These are phyloP conservation scores for Aquilaria agallochum DNA, from an alignment of 441 rosid species.

Conservation along the genomic window DNA sequence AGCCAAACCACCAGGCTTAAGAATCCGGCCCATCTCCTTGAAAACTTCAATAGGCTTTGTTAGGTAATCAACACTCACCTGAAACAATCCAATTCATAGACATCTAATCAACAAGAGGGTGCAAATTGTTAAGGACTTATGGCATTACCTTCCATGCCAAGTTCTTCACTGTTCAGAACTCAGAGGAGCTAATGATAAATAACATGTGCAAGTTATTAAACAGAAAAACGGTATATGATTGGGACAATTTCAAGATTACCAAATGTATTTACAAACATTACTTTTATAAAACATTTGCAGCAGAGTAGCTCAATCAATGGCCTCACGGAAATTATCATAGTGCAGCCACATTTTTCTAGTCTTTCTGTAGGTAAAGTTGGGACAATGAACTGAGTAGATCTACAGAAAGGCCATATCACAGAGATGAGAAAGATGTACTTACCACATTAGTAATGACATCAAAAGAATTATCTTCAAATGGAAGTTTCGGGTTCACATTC, in stretches of 20 bases:
- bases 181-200: neutral
- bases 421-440: conserved; percentile 20
- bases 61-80: conserved; percentile 94
- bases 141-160: no score
- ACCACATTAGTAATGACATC: conserved; percentile 93
- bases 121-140: no score
- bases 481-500: conserved; percentile 72
- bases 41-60: conserved; percentile 78
- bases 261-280: no score
- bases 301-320: no score
- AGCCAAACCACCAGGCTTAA: conserved; percentile 87
- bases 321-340: no score
- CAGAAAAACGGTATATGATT: no score
- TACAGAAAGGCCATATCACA: neutral
- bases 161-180: neutral
- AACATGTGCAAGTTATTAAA: no score
- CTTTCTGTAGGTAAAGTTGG: no score
- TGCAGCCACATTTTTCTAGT: no score
- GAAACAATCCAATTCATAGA: conserved; percentile 6
- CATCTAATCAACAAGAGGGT: neutral
- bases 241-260: no score
- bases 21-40: conserved; percentile 78
- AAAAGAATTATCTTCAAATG: conserved; percentile 82
- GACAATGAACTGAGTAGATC: neutral
- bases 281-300: no score